Base-by-base conservation (phyloP, 331 rosid genomes). In the Quercus tomentella region DNA sequence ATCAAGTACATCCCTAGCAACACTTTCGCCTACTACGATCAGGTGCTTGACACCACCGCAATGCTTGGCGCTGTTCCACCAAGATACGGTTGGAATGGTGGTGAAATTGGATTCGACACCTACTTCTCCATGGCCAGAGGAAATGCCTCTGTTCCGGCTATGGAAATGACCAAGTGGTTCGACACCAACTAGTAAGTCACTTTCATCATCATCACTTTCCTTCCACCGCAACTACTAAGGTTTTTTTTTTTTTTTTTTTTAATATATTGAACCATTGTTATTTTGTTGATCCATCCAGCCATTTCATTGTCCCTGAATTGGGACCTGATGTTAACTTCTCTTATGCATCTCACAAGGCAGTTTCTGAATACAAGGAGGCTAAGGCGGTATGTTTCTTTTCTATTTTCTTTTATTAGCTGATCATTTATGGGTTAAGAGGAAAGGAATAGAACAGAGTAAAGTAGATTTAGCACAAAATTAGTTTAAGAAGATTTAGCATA, bases 161-260 rank as follows among this genome's bases (percentile, higher is more conserved):
- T 96, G 99, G 99, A 96, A 85, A 96, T 96, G 99, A 96, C 99
- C 83, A 96, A 96, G 94, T 96, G 99, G 99, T 93, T 96, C 4
- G 99, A 96, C 83, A 96, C 98, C 87, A 96, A 96, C 91, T 96
- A 96, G 99, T 96, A 91, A 77, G 99, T 90, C 74, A 65, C 8
- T n/a, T 8, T 41, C 45, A 41, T 41, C 45, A 41, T 41, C 12
- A 41, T 41, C 45, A 4, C 41, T 33, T 49, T 41, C 28, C 25
- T 9, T 22, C 1, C 31, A 30, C 31, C 31, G 31, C 31, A 30
- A 30, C 31, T 66, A 23, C 57, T 70, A 56, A 52, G 0, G 22
- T 41, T 23, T 43, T 41, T 23, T 14, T 30, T 51, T 6, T 11
- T 30, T 43, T 52, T 78, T n/a, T n/a, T n/a, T n/a, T n/a, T n/a